Conservation (phyloP, 1,284 basidiomycete genomes). For the Xerocomus amazonicus region DNA sequence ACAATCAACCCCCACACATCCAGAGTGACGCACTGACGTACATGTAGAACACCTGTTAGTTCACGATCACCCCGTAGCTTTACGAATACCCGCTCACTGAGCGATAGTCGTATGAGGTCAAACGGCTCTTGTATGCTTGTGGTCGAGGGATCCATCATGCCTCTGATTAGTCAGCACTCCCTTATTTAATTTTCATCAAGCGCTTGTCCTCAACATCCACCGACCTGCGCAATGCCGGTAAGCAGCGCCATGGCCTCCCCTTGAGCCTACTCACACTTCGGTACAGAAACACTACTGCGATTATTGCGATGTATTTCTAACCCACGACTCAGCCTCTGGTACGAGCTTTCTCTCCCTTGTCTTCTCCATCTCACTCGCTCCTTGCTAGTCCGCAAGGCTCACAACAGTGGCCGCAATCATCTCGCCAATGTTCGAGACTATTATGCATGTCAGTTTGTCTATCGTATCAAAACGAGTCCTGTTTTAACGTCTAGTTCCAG, state of each 20-base stretch:
- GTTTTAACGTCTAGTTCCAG: constrained; percentile 39
- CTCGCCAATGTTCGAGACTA: constrained; percentile 96
- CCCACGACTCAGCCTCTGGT: constrained; percentile 88
- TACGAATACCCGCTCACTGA: constrained; percentile 94
- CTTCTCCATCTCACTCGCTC: constrained; percentile 8
- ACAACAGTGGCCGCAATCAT: constrained; percentile 97
- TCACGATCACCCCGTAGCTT: constrained; percentile 96
- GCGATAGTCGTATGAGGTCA: constrained; percentile 92
- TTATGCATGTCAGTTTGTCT: constrained; percentile 73
- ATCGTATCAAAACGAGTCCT: not conserved
- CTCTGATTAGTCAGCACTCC: constrained; percentile 33
- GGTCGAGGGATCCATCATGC: constrained; percentile 64
- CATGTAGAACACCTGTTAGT: constrained; percentile 90
- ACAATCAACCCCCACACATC: constrained; percentile 14
- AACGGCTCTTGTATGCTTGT: constrained; percentile 93
- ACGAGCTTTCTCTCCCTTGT: constrained; percentile 14
- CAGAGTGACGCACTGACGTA: constrained; percentile 39
- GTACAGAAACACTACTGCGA: constrained; percentile 86
- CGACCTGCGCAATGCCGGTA: constrained; percentile 30
- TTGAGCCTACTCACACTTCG: constrained; percentile 2
- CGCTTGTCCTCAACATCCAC: not conserved
- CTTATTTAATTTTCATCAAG: not conserved
- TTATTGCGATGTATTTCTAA: constrained; percentile 89
- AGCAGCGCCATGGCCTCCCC: constrained; percentile 4
- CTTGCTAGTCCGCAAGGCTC: constrained; percentile 86